These are phyloP conservation scores for Lophiotrema nucula DNA, from an alignment of 495 filamentous ascomycete species.

Conservation along the genomic window DNA sequence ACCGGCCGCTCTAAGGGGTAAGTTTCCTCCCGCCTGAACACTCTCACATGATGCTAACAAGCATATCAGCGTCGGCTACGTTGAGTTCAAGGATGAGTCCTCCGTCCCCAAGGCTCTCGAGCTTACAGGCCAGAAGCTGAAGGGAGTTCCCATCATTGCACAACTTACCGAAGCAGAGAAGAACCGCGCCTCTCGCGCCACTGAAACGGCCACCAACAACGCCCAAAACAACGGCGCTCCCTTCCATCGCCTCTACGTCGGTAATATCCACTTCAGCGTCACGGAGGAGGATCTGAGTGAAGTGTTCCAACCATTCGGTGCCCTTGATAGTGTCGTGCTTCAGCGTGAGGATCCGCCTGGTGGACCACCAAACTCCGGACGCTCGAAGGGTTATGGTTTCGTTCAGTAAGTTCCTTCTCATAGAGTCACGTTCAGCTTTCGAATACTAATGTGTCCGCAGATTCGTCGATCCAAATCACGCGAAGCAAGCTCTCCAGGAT, in stretches of 20 bases:
- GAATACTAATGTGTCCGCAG: slow-evolving; percentile 52
- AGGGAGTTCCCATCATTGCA: slow-evolving; percentile 98
- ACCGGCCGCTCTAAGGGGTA: slow-evolving; percentile 98
- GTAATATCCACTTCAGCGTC: slow-evolving; percentile 99
- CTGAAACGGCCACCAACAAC: slow-evolving; percentile 64
- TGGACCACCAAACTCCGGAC: slow-evolving; percentile 67
- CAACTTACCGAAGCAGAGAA: slow-evolving; percentile 99
- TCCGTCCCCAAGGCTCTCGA: slow-evolving; percentile 91
- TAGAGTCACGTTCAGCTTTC: not conserved
- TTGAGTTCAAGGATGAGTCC: slow-evolving; percentile 97
- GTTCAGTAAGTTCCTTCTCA: slow-evolving; percentile 80
- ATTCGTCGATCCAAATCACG: slow-evolving; percentile 87
- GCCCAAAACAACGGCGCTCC: slow-evolving; percentile 69
- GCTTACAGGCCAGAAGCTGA: slow-evolving; percentile 96
- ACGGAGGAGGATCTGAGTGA: slow-evolving; percentile 94
- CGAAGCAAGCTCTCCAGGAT: slow-evolving; percentile 91
- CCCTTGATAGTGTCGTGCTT: slow-evolving; percentile 94
- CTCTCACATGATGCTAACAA: slow-evolving; percentile 4
- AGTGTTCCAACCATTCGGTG: slow-evolving; percentile 97
- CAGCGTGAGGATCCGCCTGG: slow-evolving; percentile 58
- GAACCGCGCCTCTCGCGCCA: slow-evolving; percentile 91
- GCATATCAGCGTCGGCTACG: slow-evolving; percentile 84
- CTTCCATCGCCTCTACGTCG: slow-evolving; percentile 98
- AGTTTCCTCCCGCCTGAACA: slow-evolving; percentile 36
- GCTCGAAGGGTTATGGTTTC: slow-evolving; percentile 96